phyloP scores from a whole-genome alignment of 257 asterid genomes.

The Solanum ossicruentum region DNA sequence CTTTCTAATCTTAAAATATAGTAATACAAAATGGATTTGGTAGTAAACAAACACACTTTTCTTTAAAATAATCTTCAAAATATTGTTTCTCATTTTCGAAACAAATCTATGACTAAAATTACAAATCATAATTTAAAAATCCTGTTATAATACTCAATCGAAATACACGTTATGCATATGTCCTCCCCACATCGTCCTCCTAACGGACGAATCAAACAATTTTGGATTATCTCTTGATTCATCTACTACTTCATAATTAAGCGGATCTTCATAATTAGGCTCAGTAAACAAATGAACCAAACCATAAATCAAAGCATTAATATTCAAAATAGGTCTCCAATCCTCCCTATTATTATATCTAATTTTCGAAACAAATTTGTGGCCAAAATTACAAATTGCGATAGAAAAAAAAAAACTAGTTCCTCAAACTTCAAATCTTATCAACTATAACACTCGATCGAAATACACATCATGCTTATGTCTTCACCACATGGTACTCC shows the following conservation, averaged over 20 bases:
- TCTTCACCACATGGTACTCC: background rate
- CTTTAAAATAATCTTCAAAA: too few relatives aligned
- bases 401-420: too few relatives aligned
- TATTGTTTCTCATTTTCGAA: too few relatives aligned
- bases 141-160: background rate
- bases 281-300: slow-evolving; percentile 82
- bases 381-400: too few relatives aligned
- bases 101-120: too few relatives aligned
- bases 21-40: too few relatives aligned
- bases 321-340: slow-evolving; percentile 91
- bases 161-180: slow-evolving; percentile 1
- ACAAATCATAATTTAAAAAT: too few relatives aligned
- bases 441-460: background rate
- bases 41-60: too few relatives aligned
- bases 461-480: background rate
- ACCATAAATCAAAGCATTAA: slow-evolving; percentile 74
- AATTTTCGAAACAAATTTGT: too few relatives aligned
- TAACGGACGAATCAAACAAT: slow-evolving; percentile 56
- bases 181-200: slow-evolving; percentile 78
- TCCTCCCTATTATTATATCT: slow-evolving; percentile 74
- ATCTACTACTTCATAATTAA: slow-evolving; percentile 74
- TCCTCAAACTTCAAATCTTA: background rate
- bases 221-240: slow-evolving; percentile 67
- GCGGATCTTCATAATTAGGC: slow-evolving; percentile 83
- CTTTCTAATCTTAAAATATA: too few relatives aligned